Evolutionary conservation across 495 filamentous ascomycete genomes (phyloP), one percentile per base, ranked within the genome.

Genomic region (Penicillium atrosanguineum): DNA sequence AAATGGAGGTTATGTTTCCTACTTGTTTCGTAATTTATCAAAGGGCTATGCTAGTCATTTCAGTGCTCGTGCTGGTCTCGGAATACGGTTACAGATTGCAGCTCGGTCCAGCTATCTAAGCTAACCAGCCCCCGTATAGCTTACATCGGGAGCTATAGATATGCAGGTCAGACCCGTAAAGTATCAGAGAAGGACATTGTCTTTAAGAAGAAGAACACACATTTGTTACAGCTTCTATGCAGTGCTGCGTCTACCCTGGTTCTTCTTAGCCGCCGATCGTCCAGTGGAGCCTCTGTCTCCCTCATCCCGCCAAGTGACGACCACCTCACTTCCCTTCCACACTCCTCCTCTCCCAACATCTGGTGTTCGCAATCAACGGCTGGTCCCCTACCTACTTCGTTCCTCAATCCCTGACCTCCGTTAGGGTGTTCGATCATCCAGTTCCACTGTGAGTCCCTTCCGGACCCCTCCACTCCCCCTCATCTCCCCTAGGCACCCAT

Each of bases 221-320:
- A 26, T 12, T n/a, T 44, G 42, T n/a, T 6, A 8, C 42, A 46
- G 26, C 23, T 34, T 46, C 42, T 42, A 56, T 50, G 52, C 36
- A 19, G 43, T 28, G 31, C 50, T 59, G 42, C 43, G 34, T 44
- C 50, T 53, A 55, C 58, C 57, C 48, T 59, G 45, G 64, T 57
- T 67, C 59, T 60, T 64, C 58, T 69, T 68, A 74, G 63, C 66
- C 66, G 71, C 68, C 61, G 71, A 74, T 74, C 71, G 69, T 59
- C 57, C 66, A 66, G 66, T 71, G 71, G 69, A 71, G 68, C 68
- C 70, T 64, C 31, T 39, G 31, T 48, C 47, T 52, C 61, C 50
- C 44, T 56, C 63, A 65, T 71, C 68, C 68, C 68, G 64, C 68
- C 66, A 61, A 61, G 64, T 62, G 63, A 68, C 67, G 63, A 69